Base-by-base conservation (phyloP, 164 flowering plant genomes). In the Cinnamomum chago region DNA sequence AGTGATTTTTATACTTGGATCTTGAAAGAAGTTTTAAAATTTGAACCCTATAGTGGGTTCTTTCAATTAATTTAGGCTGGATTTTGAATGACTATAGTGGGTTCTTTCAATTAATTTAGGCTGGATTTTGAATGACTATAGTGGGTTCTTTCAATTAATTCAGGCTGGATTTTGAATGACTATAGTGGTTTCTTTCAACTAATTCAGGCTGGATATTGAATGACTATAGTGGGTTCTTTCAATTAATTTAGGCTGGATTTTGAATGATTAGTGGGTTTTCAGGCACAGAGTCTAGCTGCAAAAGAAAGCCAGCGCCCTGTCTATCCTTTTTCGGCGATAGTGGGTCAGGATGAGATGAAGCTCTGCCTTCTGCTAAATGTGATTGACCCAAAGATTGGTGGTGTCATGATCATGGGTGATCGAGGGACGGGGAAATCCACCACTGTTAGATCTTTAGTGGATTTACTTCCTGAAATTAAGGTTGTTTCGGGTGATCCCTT, bases 341-440 rank as follows among this genome's bases (percentile, higher is more conserved):
- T 95, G 5, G 99, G 99, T 14, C 99, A 95, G 74, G 97, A 93
- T 78, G 99, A 95, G 86, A 95, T 95, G 99, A 95, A 95, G 75
- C 83, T 95, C 4, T 95, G 97, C 84, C 97, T 93, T 77, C 81
- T 93, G 33, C 78, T 95, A 20, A 95, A 95, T 81, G 98, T 95
- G 70, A 92, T 95, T 74, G 98, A 95, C 81, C 98, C 98, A 12
- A 95, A 95, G 86, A 93, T 92, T 66, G 98, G 98, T 30, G 97
- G 98, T 73, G 98, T 95, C 62, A 91, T 95, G 97, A 95, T 95
- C 72, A 95, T 95, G 99, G 99, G 97, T 55, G 97, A 95, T 74
- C 86, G 99, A 66, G 97, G 99, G 65, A 95, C 97, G 0, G 99
- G 97, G 20, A 95, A 95, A 83, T 95, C 97, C 72, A 95, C 99